Base-by-base conservation (phyloP, 257 asterid species). In the Jaltomata sinuosa region DNA sequence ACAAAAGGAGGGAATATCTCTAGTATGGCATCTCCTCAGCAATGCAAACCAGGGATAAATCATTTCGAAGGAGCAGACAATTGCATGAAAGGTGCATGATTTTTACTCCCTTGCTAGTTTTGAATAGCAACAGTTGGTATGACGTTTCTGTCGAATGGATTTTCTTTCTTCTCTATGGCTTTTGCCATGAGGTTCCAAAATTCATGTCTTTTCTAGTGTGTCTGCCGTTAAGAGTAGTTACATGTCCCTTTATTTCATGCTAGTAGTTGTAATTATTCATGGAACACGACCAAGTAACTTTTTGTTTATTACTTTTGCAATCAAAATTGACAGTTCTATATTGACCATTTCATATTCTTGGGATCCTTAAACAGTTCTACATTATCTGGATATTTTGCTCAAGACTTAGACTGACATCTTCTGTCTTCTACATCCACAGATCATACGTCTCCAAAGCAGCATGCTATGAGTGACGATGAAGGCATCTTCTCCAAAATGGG, bases 391-490 rank as follows among this genome's bases (percentile, higher is more conserved):
- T 49, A 49, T 9, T n/a, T n/a, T 8, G 82, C 49, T 16, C 25
- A 47, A 10, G 19, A 77, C 45, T 49, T 49, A 5, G 59, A 77
- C 82, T 40, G 55, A 72, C 7, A 50, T 49, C 49, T 67, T 19
- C 34, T 74, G 32, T 83, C 62, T 84, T 53, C 49, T 83, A 62
- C 42, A 84, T 25, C 81, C 83, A 84, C 92, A 94, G 98, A 91
- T 89, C 83, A 88, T 81, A 88, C 67, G 64, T 92, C 89, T 19
- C 91, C 88, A 54, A 85, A 87, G 64, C 88, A 83, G 87, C 90
- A 87, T 77, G 76, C 74, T 61, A 72, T 90, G 88, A 91, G 94
- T 81, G 98, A 94, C 31, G 93, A 92, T 6, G 97, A 93, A 16
- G 93, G 85, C 88, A 59, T 94, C 72, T 91, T 91, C 88, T 88